Conservation (phyloP, 176 grass and related monocot species). For the Eleusine indica region DNA sequence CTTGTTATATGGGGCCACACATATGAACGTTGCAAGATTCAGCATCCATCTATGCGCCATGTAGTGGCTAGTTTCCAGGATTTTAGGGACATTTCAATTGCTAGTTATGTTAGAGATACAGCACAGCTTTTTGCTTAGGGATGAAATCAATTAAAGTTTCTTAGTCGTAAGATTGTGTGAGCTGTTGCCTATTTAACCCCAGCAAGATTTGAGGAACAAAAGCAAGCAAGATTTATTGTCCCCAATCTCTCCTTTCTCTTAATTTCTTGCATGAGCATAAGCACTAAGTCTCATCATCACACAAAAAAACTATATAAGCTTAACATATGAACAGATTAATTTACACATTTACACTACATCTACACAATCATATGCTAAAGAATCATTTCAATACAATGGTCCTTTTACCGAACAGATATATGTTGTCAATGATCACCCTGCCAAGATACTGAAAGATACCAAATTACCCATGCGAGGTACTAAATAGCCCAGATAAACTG, state of each 20-base stretch:
- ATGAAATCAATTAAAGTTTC: neutral
- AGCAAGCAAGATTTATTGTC: too few relatives aligned
- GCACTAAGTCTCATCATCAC: too few relatives aligned
- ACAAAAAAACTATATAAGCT: too few relatives aligned
- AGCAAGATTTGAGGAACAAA: too few relatives aligned
- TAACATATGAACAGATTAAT: too few relatives aligned
- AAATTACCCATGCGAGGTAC: neutral
- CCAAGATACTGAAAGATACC: conserved; percentile 4
- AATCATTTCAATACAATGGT: conserved; percentile 16
- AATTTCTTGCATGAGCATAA: too few relatives aligned
- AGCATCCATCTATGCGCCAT: neutral
- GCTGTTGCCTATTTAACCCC: too few relatives aligned
- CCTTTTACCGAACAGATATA: conserved; percentile 18
- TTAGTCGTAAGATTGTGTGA: neutral
- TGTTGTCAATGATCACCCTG: neutral
- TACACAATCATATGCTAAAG: conserved; percentile 4
- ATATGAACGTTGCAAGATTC: neutral
- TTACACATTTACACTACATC: too few relatives aligned
- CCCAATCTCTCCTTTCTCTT: too few relatives aligned
- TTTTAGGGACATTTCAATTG: neutral
- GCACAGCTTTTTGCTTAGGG: neutral
- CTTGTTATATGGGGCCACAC: neutral
- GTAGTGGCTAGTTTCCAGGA: neutral
- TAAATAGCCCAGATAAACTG: neutral
- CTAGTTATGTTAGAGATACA: neutral